Base-by-base conservation (phyloP, 176 grass and related monocot genomes). In the barley (Hordeum vulgare) region DNA sequence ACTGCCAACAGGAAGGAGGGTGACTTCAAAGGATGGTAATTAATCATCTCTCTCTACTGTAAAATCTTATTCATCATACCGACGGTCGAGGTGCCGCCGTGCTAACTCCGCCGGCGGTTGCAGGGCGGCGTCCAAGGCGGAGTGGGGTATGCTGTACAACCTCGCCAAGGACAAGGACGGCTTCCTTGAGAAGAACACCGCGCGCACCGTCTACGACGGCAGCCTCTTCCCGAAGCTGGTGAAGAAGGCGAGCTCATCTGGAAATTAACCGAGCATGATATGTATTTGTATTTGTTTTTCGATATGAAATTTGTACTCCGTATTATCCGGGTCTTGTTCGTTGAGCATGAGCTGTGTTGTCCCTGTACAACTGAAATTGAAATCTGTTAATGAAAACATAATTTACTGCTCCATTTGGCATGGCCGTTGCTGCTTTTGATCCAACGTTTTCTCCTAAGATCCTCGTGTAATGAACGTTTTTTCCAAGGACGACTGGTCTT, bases 121-220 rank as follows among this genome's bases (percentile, higher is more conserved):
- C 70, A 98, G 91, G 84, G 13, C 93, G 20, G 91, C n/a, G 20
- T 65, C 76, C 3, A 83, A 51, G 27, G n/a, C 59, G 6, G 96
- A 95, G 67, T 98, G 96, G 93, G 26, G 66, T 9, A 11, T 54
- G 44, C 7, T 94, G 2, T 98, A 76, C 80, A 49, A 13, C 1
- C 40, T 96, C 3, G 85, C 37, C 62, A 87, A 93, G 82, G 89
- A 90, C 77, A 90, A 93, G 74, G 85, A 99, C 18, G 91, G 96
- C 2, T 80, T 85, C 11, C 89, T 99, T 29, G 73, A 54, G 0
- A 96, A 90, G 81, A 87, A 86, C 6, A 84, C 68, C 23, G 64
- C 66, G 36, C 81, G 60, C 59, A 70, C 75, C 49, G 83, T 90
- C 12, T 99, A 94, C 56, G 88, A 99, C 58, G 93, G 96, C 10